A percentile compares a stretch with the other conserved stretches of the same genome.
Conservation (phyloP, 805 yeast genomes). For the Brettanomyces anomalus region DNA sequence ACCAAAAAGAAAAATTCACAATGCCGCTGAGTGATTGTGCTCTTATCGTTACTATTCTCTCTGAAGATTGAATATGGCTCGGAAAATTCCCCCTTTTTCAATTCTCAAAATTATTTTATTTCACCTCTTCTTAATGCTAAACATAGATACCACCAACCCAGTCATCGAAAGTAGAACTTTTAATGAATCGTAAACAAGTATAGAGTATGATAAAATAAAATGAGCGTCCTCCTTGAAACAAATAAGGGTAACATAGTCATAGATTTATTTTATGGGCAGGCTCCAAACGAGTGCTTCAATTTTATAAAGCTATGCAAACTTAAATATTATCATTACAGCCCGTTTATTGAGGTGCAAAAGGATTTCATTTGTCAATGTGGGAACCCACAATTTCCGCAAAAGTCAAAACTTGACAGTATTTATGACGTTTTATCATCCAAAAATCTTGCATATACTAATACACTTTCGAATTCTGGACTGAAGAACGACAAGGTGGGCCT, state of each 20-base stretch:
- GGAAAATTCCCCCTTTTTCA: too few species aligned
- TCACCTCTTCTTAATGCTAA: too few species aligned
- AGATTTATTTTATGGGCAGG: conserved; percentile 31
- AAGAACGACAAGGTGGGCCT: conserved; percentile 23
- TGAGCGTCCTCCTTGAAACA: conserved; percentile 34
- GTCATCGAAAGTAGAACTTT: too few species aligned
- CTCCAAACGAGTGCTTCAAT: conserved; percentile 33
- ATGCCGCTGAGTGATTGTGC: too few species aligned
- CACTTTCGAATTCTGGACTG: background rate
- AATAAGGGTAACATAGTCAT: conserved; percentile 40
- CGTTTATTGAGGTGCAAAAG: conserved; percentile 35
- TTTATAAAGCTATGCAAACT: conserved; percentile 47
- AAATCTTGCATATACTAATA: background rate
- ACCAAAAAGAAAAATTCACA: too few species aligned
- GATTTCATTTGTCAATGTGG: conserved; percentile 37
- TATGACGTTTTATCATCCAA: background rate
- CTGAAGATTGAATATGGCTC: too few species aligned
- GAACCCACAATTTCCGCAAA: conserved; percentile 36
- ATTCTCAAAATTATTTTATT: too few species aligned
- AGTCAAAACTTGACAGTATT: background rate
- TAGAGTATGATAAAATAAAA: conserved; percentile 5
- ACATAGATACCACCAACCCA: too few species aligned
- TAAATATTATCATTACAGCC: conserved; percentile 42
- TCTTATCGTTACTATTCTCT: too few species aligned
- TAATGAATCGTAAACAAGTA: background rate